phyloP scores from a whole-genome alignment of 2,329 filamentous ascomycete species.

The Coniochaeta ligniaria region DNA sequence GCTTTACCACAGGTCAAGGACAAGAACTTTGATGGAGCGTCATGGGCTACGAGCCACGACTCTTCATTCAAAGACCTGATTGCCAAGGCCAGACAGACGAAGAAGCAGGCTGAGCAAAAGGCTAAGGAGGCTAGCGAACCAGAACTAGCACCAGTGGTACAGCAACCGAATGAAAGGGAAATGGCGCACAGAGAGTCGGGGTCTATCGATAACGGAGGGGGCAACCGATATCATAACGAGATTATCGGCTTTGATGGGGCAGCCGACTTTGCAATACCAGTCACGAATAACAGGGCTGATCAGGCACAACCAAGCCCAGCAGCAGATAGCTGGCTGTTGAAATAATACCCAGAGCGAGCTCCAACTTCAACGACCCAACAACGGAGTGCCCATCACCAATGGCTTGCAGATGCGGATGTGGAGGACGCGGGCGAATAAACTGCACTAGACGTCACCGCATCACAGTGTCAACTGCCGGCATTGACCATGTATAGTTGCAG shows the following conservation, averaged over 20 bases:
- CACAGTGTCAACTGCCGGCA: no score
- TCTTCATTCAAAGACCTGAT: conserved; percentile 75
- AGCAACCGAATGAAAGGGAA: not conserved
- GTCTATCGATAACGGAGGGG: not conserved
- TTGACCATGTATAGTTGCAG: no score
- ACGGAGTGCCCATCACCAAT: not conserved
- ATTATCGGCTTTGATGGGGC: not conserved
- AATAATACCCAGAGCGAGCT: not conserved
- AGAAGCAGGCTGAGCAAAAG: conserved; percentile 24
- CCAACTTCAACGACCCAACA: not conserved
- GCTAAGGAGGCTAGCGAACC: not conserved
- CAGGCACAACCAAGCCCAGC: not conserved
- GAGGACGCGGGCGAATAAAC: not conserved
- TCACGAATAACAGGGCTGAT: not conserved
- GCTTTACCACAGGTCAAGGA: conserved; percentile 57
- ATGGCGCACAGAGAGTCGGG: not conserved
- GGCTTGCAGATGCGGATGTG: not conserved
- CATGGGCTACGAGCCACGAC: conserved; percentile 68
- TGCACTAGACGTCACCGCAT: no score
- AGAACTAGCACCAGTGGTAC: not conserved
- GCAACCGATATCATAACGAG: not conserved
- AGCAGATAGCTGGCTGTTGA: not conserved
- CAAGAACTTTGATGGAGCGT: conserved; percentile 79
- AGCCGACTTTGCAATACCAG: not conserved
- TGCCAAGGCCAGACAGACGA: conserved; percentile 60